Base-by-base conservation (phyloP, 78 protist genomes). In the Monocercomonoides exilis region DNA sequence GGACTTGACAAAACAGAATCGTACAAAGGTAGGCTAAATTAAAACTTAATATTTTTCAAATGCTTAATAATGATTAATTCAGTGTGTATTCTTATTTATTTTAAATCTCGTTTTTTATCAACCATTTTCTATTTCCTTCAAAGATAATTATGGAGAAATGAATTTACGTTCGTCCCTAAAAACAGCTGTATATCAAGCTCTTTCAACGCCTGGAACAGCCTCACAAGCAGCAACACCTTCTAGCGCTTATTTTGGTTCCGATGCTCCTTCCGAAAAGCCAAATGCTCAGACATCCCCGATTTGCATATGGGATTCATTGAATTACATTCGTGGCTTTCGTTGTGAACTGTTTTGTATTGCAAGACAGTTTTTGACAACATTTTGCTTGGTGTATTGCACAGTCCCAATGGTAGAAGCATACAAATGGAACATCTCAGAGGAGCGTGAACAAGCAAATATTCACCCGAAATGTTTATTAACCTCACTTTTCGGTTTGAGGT, bases 261-360 rank as follows among this genome's bases (percentile, higher is more conserved):
- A 54, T 29, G 70, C 70, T 29, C 11, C 11, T 11, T 21, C 70
- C 11, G 21, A 11, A 29, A 11, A 54, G 21, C 70, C 70, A 29
- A 21, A 11, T 29, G 70, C 70, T 29, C 21, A 4, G 42, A 33
- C 82, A 21, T 6, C 43, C 6, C n/a, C 82, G 82, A 6, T 85
- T 5, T 85, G 87, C 4, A 85, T 85, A 11, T 38, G 77, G 3
- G 87, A 85, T 4, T 77, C 85, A 45, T 3, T 45, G 42, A 85
- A 85, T 3, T 85, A 77, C 80, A 85, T 45, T 41, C 32, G 80
- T 70, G 87, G 87, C 3, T 36, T 41, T 34, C 77, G 87, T 29
- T 85, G 54, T 38, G 87, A 85, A 85, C 4, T 85, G 4, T 85
- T 41, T 3, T 85, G 87, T 21, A 3, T 85, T 21, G 87, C 87